Evolutionary conservation across 202 grass and related monocot genomes (phyloP), one percentile per base, ranked within the genome.

Genomic region (Bolboschoenoplectus hybrid): DNA sequence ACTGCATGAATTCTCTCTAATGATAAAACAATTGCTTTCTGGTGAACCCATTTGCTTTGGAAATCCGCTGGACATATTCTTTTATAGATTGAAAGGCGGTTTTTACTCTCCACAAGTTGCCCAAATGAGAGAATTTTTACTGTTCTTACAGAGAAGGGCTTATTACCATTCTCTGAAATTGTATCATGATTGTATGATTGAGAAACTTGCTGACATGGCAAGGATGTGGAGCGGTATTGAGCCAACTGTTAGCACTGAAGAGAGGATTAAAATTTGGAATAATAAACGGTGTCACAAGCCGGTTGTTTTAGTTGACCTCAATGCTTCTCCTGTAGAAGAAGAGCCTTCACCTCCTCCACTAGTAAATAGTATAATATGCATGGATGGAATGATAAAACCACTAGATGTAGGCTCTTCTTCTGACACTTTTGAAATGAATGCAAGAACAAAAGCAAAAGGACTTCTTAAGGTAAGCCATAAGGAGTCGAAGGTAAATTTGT

Each of bases 81-180:
- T 89, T 82, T 60, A 57, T 34, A 52, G 69, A 68, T 87, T 96
- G 88, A 98, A 81, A 1, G 82, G 90, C 67, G 97, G 93, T 12
- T 85, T 92, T 89, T 98, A 90, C 88, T 94, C 91, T 77, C 92
- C 88, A 47, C 82, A 91, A 74, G 91, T 98, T 87, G 82, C 86
- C 36, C 90, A 86, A 70, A 67, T 75, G 80, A 94, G 93, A 85
- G 89, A 92, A 85, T 63, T 85, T 45, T 45, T 96, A 26, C 36
- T 74, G 68, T 88, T 57, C 47, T 69, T 98, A 73, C 89, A 92
- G 75, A 90, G 80, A 57, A 85, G 85, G 66, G 91, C 53, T 64
- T 87, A 98, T 81, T 96, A 92, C 45, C 86, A 92, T 90, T 83
- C 56, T 85, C 56, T 98, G 71, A 91, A 89, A 86, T 84, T 80